phyloP scores from a whole-genome alignment of 495 filamentous ascomycete genomes.

The Xylaria venustula region DNA sequence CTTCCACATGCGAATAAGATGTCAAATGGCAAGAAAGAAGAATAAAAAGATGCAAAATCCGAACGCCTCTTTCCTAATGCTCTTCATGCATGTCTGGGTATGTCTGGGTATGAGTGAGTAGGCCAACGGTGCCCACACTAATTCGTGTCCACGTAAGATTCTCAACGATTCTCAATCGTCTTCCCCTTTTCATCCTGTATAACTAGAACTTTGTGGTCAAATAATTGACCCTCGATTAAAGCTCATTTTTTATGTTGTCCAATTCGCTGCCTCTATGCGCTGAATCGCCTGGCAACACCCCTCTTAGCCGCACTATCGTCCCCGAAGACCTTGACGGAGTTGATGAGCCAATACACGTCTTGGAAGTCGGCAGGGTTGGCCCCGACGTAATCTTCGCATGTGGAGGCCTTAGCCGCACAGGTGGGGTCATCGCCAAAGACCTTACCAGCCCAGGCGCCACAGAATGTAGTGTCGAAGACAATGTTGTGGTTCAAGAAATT shows the following conservation, averaged over 20 bases:
- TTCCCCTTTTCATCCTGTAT: background rate
- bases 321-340: slow-evolving; percentile 64
- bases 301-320: slow-evolving; percentile 10
- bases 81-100: slow-evolving; percentile 5
- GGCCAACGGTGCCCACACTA: slow-evolving; percentile 2
- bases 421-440: slow-evolving; percentile 44
- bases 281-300: slow-evolving; percentile 15
- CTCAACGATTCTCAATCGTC: background rate
- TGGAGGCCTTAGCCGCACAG: slow-evolving; percentile 44
- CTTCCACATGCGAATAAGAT: background rate
- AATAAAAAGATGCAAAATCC: slow-evolving; percentile 1
- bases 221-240: background rate
- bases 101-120: slow-evolving; percentile 2
- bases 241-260: background rate
- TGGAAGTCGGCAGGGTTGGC: slow-evolving; percentile 57
- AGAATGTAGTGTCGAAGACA: slow-evolving; percentile 82
- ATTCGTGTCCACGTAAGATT: slow-evolving; percentile 9
- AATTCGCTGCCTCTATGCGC: slow-evolving; percentile 13
- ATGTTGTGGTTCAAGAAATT: slow-evolving; percentile 73
- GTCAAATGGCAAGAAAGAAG: background rate
- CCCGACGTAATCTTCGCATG: slow-evolving; percentile 66
- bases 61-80: slow-evolving; percentile 1
- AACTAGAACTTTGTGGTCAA: too few species aligned
- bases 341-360: slow-evolving; percentile 71
- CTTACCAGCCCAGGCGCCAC: slow-evolving; percentile 83